Conservation (phyloP, 2,329 filamentous ascomycete genomes). For the Myriangium duriaei region DNA sequence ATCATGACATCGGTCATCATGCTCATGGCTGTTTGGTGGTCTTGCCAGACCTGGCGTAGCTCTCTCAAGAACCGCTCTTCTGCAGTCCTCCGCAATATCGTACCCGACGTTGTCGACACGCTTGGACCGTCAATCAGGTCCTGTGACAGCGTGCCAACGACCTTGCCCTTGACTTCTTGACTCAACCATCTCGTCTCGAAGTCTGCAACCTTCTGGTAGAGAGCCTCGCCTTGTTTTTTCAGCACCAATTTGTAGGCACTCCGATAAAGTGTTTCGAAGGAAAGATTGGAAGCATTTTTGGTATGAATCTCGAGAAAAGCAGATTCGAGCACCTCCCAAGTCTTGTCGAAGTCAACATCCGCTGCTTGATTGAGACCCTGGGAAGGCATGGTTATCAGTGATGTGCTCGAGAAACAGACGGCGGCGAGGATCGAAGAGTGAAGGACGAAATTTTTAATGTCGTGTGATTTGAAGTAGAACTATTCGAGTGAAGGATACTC, state of each 20-base stretch:
- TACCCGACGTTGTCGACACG: constrained; percentile 43
- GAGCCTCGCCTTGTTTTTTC: constrained; percentile 66
- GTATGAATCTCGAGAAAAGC: constrained; percentile 82
- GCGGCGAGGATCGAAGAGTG: no score
- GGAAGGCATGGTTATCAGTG: constrained; percentile 1
- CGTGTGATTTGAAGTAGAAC: background rate
- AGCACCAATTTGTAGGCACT: constrained; percentile 89
- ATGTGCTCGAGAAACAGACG: constrained; percentile 7
- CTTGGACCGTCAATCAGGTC: constrained; percentile 35
- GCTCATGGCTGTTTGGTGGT: constrained; percentile 84
- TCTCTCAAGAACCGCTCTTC: constrained; percentile 73
- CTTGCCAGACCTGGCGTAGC: constrained; percentile 68
- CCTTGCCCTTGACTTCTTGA: constrained; percentile 56
- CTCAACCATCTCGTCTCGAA: constrained; percentile 77
- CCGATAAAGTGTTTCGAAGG: constrained; percentile 91
- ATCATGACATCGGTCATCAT: constrained; percentile 93
- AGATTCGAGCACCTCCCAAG: constrained; percentile 64
- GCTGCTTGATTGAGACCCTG: constrained; percentile 47
- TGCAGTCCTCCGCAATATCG: constrained; percentile 63
- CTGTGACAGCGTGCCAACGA: constrained; percentile 58
- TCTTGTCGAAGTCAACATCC: constrained; percentile 68
- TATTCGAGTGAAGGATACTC: constrained; percentile 25
- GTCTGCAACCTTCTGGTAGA: constrained; percentile 68
- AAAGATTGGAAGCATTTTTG: constrained; percentile 78
- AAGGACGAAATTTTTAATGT: background rate